Percentiles rank a stretch among this genome's conserved stretches.
Evolutionary conservation across 176 grass and related monocot species (phyloP).

Genomic region (Sorghum bicolor): Sorghum_bicolor_NCBIv3 NC_012878.2:49936501-49937000

Average conservation of each 20-base stretch:
- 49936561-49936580: slow-evolving; percentile 62
- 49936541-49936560: slow-evolving; percentile 81
- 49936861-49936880: slow-evolving; percentile 16
- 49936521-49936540: slow-evolving; percentile 76
- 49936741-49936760: neutral
- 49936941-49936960: slow-evolving; percentile 45
- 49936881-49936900: slow-evolving; percentile 24
- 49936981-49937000: slow-evolving; percentile 66
- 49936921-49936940: slow-evolving; percentile 67
- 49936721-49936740: neutral
- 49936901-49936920: slow-evolving; percentile 60
- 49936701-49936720: neutral
- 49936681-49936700: slow-evolving; percentile 11
- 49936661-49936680: neutral
- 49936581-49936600: slow-evolving; percentile 25
- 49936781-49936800: neutral
- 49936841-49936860: neutral
- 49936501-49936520: slow-evolving; percentile 66
- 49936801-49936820: neutral
- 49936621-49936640: slow-evolving; percentile 58
- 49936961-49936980: slow-evolving; percentile 54
- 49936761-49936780: slow-evolving; percentile 1
- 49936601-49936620: slow-evolving; percentile 42
- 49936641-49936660: slow-evolving; percentile 58
- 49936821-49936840: neutral